A percentile compares a stretch with the other conserved stretches of the same genome.
Conservation (phyloP, 1,284 basidiomycete genomes). For the Cystobasidium slooffiae region DNA sequence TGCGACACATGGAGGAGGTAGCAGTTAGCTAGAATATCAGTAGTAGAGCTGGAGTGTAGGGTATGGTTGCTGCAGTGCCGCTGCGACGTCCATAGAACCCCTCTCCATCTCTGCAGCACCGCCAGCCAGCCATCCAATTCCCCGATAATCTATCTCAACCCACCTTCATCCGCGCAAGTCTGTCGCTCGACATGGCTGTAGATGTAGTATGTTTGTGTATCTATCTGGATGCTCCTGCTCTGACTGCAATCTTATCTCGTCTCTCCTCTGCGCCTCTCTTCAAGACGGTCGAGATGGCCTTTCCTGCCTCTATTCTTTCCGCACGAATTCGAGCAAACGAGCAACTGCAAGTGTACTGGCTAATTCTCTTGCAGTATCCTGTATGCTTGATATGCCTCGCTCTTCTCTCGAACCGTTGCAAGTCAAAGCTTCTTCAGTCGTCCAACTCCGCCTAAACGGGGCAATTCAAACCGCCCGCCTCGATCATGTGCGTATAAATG, state of each 20-base stretch:
- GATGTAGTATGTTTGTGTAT: background rate
- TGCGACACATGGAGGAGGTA: too few relatives aligned
- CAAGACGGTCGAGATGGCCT: too few relatives aligned
- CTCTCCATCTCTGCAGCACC: too few relatives aligned
- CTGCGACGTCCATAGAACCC: too few relatives aligned
- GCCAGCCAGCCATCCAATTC: too few relatives aligned
- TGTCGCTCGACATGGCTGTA: constrained; percentile 32
- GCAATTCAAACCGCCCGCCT: background rate
- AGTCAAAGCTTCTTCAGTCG: background rate
- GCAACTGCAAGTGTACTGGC: too few relatives aligned
- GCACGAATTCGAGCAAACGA: too few relatives aligned
- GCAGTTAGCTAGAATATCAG: background rate
- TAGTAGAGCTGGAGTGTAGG: background rate
- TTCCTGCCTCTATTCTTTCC: too few relatives aligned
- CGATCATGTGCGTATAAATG: background rate
- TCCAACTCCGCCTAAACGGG: background rate
- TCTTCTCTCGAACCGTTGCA: background rate
- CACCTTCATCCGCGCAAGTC: constrained; percentile 42
- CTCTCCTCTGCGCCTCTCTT: background rate
- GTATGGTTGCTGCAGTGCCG: too few relatives aligned
- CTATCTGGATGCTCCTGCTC: background rate
- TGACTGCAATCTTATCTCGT: background rate
- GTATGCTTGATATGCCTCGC: background rate
- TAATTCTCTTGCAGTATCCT: background rate
- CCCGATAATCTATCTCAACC: background rate